phyloP scores from a whole-genome alignment of 2,329 filamentous ascomycete species.

The Pseudogymnoascus verrucosus region DNA sequence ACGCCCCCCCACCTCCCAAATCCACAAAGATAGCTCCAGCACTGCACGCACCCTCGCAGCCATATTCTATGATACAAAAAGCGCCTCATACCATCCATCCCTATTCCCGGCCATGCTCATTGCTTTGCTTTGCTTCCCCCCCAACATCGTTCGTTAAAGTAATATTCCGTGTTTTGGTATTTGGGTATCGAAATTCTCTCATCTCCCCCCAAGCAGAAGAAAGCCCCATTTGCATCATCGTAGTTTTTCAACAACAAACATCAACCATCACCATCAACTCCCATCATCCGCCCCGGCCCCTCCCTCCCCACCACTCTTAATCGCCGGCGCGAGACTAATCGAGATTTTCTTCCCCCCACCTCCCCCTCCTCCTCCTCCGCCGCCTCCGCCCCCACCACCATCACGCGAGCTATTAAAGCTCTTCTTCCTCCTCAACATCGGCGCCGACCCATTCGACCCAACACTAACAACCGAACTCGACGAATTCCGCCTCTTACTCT shows the following conservation, averaged over 20 bases:
- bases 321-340: slow-evolving; percentile 45
- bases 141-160: not conserved
- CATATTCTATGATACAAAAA: slow-evolving; percentile 4
- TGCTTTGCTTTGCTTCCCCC: not conserved
- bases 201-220: not conserved
- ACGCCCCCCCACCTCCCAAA: not conserved
- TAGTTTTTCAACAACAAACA: not conserved
- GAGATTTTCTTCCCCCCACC: slow-evolving; percentile 44
- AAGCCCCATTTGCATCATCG: not conserved
- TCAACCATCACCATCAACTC: slow-evolving; percentile 14
- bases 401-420: slow-evolving; percentile 35
- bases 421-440: slow-evolving; percentile 38
- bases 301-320: slow-evolving; percentile 27
- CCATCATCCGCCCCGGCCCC: slow-evolving; percentile 19
- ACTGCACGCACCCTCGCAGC: not conserved
- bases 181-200: not conserved
- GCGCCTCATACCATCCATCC: not conserved
- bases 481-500: slow-evolving; percentile 51
- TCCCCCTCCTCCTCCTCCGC: not conserved
- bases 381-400: slow-evolving; percentile 29
- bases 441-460: slow-evolving; percentile 21
- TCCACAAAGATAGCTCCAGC: not conserved
- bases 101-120: not conserved
- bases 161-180: not conserved
- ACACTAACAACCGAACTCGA: slow-evolving; percentile 34